Evolutionary conservation across 768 basidiomycete species (phyloP).

Genomic region (Suillus paluster): DNA sequence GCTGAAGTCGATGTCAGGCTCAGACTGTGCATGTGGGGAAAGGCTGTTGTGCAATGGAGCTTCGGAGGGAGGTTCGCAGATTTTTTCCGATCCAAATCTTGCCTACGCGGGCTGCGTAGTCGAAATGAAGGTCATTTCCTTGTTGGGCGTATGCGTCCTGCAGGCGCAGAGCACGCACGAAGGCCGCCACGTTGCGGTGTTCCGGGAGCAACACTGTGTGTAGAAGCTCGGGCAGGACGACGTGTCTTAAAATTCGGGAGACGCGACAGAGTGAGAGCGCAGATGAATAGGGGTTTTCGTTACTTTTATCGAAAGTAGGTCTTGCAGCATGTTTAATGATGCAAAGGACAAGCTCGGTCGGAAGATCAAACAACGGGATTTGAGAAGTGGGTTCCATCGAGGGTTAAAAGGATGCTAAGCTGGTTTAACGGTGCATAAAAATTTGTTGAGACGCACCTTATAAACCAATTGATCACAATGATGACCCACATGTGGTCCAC

Average conservation of each 20-base stretch:
- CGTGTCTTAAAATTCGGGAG: slow-evolving; percentile 35
- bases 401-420: background rate
- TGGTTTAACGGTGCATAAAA: too few species aligned
- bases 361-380: slow-evolving; percentile 31
- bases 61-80: slow-evolving; percentile 22
- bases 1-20: slow-evolving; percentile 29
- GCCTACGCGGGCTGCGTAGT: slow-evolving; percentile 37
- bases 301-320: slow-evolving; percentile 18
- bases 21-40: slow-evolving; percentile 7
- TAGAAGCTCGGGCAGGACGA: slow-evolving; percentile 43
- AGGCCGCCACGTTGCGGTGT: slow-evolving; percentile 8
- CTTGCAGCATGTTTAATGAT: slow-evolving; percentile 37
- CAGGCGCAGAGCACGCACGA: slow-evolving; percentile 36
- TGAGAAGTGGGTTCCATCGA: background rate
- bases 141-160: slow-evolving; percentile 21
- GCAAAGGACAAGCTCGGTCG: slow-evolving; percentile 41
- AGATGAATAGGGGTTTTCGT: slow-evolving; percentile 20
- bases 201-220: slow-evolving; percentile 40
- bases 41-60: slow-evolving; percentile 12
- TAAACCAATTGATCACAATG: background rate
- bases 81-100: slow-evolving; percentile 41
- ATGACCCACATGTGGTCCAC: background rate
- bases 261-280: slow-evolving; percentile 39
- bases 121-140: slow-evolving; percentile 30
- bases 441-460: too few species aligned